These are phyloP conservation scores for Hypoxylon sp. DNA, from an alignment of 2,329 filamentous ascomycete genomes.

Conservation along the genomic window DNA sequence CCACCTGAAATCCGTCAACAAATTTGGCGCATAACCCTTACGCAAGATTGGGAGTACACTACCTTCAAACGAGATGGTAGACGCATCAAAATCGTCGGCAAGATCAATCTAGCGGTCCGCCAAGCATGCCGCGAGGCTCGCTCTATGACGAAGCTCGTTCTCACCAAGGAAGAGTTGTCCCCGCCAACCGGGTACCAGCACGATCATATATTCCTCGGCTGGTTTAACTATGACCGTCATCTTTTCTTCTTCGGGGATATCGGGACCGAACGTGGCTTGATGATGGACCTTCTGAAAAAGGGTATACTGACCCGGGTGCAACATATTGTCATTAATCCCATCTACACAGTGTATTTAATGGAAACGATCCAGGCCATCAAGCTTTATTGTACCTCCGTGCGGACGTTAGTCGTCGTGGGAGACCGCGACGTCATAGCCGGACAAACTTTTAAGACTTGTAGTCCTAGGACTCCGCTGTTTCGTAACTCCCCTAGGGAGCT, in stretches of 20 bases:
- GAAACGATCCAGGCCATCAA: not conserved
- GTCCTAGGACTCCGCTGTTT: not conserved
- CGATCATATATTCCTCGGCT: not conserved
- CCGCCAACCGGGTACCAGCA: not conserved
- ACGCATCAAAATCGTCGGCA: not conserved
- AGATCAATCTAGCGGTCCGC: not conserved
- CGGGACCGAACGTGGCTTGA: not conserved
- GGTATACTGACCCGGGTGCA: not conserved
- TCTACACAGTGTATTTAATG: not conserved
- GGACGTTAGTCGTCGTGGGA: not conserved
- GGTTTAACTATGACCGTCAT: not conserved
- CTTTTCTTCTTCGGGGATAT: not conserved
- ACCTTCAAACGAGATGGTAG: not conserved
- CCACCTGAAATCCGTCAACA: not conserved
- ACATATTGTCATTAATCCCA: not conserved
- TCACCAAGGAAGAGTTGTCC: not conserved
- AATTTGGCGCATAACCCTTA: not conserved
- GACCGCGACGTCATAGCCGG: not conserved
- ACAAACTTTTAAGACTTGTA: not conserved
- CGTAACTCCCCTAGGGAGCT: not conserved
- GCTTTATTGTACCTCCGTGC: not conserved
- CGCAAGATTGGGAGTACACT: not conserved
- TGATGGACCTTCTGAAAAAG: not conserved
- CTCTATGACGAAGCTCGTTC: not conserved
- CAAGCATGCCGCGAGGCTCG: not conserved